These are phyloP conservation scores for Exophiala sideris DNA, from an alignment of 2,329 filamentous ascomycete genomes.

Conservation along the genomic window DNA sequence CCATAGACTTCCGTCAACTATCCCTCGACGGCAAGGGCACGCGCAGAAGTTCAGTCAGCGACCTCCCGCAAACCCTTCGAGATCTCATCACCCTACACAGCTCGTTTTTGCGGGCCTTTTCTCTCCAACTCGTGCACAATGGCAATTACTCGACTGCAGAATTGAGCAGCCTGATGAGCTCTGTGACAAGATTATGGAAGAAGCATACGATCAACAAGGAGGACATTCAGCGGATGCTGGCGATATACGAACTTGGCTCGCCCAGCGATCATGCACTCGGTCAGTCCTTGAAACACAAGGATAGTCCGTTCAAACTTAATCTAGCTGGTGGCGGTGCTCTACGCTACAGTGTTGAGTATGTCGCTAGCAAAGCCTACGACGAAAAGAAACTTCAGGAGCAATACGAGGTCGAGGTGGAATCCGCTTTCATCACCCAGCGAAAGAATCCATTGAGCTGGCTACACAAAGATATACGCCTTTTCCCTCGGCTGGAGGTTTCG, in stretches of 20 bases:
- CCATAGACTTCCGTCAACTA: slow-evolving; percentile 16
- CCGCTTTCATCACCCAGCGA: slow-evolving; percentile 40
- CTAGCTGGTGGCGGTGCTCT: slow-evolving; percentile 38
- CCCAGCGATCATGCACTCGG: not conserved
- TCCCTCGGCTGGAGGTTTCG: slow-evolving; percentile 35
- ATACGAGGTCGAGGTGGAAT: slow-evolving; percentile 49
- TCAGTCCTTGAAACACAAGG: slow-evolving; percentile 23
- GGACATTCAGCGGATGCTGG: slow-evolving; percentile 65
- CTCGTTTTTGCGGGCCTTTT: slow-evolving; percentile 65
- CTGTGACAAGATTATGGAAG: slow-evolving; percentile 67
- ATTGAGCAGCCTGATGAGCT: slow-evolving; percentile 58
- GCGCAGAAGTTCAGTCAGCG: not conserved
- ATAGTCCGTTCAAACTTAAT: slow-evolving; percentile 37
- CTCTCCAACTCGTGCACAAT: slow-evolving; percentile 68
- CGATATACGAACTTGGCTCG: slow-evolving; percentile 49
- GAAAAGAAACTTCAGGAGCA: slow-evolving; percentile 48
- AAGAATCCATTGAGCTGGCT: slow-evolving; percentile 33
- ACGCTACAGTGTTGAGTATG: slow-evolving; percentile 23
- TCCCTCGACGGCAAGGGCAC: slow-evolving; percentile 5
- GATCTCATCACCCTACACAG: slow-evolving; percentile 50
- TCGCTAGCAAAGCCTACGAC: slow-evolving; percentile 32
- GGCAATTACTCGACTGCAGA: slow-evolving; percentile 62
- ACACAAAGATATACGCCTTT: slow-evolving; percentile 32
- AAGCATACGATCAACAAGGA: slow-evolving; percentile 64
- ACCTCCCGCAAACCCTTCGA: slow-evolving; percentile 15